Percentiles rank a stretch among this genome's conserved stretches.
phyloP scores from a whole-genome alignment of 1,139 yeast genomes.

The Diutina ranongensis region DNA sequence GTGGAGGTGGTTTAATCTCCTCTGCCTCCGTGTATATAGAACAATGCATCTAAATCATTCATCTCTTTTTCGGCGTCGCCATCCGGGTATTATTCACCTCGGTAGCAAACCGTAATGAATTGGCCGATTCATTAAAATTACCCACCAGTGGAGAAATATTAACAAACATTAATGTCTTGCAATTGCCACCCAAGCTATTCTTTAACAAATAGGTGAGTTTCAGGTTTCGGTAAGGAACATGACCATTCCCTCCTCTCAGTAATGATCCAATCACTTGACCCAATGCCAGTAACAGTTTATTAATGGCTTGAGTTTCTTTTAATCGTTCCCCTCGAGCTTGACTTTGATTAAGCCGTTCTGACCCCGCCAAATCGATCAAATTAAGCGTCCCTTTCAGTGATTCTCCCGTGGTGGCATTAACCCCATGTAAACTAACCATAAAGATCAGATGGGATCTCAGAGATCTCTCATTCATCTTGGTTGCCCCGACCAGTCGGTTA shows the following conservation, averaged over 20 bases:
- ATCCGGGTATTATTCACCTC: conserved; percentile 55
- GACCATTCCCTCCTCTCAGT: conserved; percentile 13
- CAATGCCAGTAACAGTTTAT: conserved; percentile 75
- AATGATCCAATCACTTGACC: conserved; percentile 87
- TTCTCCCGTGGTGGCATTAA: conserved; percentile 38
- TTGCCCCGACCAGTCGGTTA: conserved; percentile 72
- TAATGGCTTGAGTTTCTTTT: conserved; percentile 82
- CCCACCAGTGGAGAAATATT: conserved; percentile 61
- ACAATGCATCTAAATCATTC: background rate
- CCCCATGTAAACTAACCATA: conserved; percentile 49
- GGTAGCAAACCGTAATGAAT: conserved; percentile 81
- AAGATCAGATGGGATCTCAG: conserved; percentile 64
- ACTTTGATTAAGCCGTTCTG: conserved; percentile 71
- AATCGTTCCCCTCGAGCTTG: conserved; percentile 73
- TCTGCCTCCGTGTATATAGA: background rate
- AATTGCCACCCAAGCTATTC: conserved; percentile 73
- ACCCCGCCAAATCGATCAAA: conserved; percentile 77
- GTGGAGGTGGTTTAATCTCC: no score
- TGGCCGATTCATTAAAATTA: conserved; percentile 67
- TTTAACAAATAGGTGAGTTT: conserved; percentile 73
- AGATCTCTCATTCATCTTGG: conserved; percentile 72
- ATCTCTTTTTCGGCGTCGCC: conserved; percentile 6
- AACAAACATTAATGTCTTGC: conserved; percentile 91
- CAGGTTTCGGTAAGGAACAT: conserved; percentile 45
- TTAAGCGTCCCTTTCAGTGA: conserved; percentile 52